phyloP scores from a whole-genome alignment of 1,139 yeast genomes.

The Pichia terricola region DNA sequence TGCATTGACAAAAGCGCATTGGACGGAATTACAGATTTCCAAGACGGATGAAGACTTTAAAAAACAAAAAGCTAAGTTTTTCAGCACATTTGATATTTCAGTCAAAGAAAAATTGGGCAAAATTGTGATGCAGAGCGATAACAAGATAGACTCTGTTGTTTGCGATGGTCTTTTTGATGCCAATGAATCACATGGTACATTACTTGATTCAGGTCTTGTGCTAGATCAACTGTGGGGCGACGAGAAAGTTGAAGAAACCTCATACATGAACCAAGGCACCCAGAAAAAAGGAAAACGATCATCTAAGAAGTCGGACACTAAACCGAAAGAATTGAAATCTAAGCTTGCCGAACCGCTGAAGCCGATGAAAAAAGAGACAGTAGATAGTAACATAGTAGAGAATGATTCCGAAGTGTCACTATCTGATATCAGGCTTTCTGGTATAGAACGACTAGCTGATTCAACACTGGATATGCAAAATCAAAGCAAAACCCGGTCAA shows the following conservation, averaged over 20 bases:
- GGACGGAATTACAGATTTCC: constrained; percentile 27
- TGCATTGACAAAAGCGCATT: constrained; percentile 15
- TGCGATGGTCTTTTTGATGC: constrained; percentile 13
- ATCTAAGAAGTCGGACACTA: too few relatives aligned
- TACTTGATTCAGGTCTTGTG: constrained; percentile 6
- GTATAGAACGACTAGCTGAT: too few relatives aligned
- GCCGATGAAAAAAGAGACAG: too few relatives aligned
- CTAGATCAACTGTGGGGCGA: constrained; percentile 1
- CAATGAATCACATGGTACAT: not conserved
- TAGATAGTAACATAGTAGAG: too few relatives aligned
- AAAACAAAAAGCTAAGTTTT: constrained; percentile 13
- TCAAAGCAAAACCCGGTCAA: too few relatives aligned
- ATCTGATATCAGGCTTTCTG: too few relatives aligned
- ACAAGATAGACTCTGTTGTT: constrained; percentile 13
- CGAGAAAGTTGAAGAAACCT: too few relatives aligned
- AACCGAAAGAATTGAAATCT: too few relatives aligned
- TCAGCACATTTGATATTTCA: constrained; percentile 12
- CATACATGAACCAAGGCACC: not conserved
- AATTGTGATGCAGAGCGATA: constrained; percentile 8
- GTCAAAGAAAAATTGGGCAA: constrained; percentile 13
- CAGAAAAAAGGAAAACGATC: not conserved
- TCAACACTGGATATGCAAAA: too few relatives aligned
- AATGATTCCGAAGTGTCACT: too few relatives aligned
- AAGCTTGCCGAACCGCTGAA: too few relatives aligned
- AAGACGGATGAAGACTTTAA: constrained; percentile 24